Percentiles rank a stretch among this genome's conserved stretches.
These are phyloP conservation scores for Fusarium napiforme DNA, from an alignment of 2,329 filamentous ascomycete species.

Conservation along the genomic window DNA sequence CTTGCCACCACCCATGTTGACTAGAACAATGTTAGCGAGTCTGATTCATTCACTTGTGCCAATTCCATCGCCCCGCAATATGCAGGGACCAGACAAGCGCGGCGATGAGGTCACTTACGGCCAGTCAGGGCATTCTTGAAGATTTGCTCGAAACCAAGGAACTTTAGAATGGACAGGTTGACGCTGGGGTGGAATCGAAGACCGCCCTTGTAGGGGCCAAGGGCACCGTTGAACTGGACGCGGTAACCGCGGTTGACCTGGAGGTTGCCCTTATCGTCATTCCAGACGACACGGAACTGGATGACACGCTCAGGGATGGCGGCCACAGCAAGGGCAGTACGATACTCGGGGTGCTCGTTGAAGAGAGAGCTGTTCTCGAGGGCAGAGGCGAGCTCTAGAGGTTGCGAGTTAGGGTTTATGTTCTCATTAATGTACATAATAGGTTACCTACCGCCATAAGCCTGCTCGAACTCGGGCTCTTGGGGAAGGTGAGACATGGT, in stretches of 20 bases:
- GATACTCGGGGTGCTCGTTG: conserved; percentile 93
- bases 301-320: conserved; percentile 94
- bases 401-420: conserved; percentile 7
- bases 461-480: conserved; percentile 99
- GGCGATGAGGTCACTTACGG: conserved; percentile 64
- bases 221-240: conserved; percentile 97
- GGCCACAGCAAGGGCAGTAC: conserved; percentile 86
- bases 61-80: conserved; percentile 17
- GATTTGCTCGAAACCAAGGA: conserved; percentile 98
- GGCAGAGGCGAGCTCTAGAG: conserved; percentile 87
- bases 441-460: conserved; percentile 81
- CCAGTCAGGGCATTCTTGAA: conserved; percentile 99
- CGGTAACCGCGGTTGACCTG: conserved; percentile 96
- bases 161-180: conserved; percentile 87
- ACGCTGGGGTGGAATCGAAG: conserved; percentile 93
- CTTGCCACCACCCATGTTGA: conserved; percentile 92
- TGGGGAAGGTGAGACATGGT: conserved; percentile 84
- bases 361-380: conserved; percentile 95
- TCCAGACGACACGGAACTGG: conserved; percentile 98
- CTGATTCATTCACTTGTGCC: not conserved
- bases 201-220: conserved; percentile 98
- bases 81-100: conserved; percentile 24
- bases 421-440: not conserved
- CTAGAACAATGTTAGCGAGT: conserved; percentile 42
- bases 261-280: conserved; percentile 88